Conservation (phyloP, 1,139 yeast species). For the Saccharomyces hybrid region DNA sequence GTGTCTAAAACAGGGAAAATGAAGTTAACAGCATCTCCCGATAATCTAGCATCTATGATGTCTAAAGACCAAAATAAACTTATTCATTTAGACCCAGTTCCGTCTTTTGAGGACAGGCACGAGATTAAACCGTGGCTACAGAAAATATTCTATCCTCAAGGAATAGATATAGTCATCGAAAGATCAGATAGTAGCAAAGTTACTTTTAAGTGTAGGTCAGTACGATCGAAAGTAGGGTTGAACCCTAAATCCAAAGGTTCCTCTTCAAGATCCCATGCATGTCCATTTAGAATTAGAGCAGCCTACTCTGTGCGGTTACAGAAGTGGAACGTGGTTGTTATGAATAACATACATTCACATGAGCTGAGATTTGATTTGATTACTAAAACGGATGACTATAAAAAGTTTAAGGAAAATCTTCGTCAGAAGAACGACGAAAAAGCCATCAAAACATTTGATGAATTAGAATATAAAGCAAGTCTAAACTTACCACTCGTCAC, state of each 20-base stretch:
- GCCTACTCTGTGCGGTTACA: conserved; percentile 50
- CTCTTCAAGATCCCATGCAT: conserved; percentile 25
- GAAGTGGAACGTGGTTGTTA: conserved; percentile 54
- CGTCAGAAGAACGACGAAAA: conserved; percentile 26
- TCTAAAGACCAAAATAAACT: conserved; percentile 14
- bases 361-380: conserved; percentile 26
- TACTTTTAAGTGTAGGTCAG: conserved; percentile 54
- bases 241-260: conserved; percentile 1
- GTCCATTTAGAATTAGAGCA: conserved; percentile 67
- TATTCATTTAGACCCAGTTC: conserved; percentile 31
- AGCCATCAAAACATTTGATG: conserved; percentile 32
- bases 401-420: conserved; percentile 28
- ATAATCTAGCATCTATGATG: conserved; percentile 2
- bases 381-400: conserved; percentile 31
- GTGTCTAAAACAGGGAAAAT: not conserved
- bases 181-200: conserved; percentile 59
- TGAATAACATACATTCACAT: conserved; percentile 46
- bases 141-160: conserved; percentile 39
- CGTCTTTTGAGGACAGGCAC: conserved; percentile 35
- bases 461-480: conserved; percentile 29
- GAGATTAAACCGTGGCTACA: conserved; percentile 64
- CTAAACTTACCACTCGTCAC: conserved; percentile 29
- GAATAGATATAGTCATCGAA: conserved; percentile 56
- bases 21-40: conserved; percentile 2
- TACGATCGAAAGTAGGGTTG: conserved; percentile 23